Percentiles rank a stretch among this genome's conserved stretches.
These are phyloP conservation scores for Chlorella sorokiniana DNA, from an alignment of 139 green algal species.

Conservation along the genomic window DNA sequence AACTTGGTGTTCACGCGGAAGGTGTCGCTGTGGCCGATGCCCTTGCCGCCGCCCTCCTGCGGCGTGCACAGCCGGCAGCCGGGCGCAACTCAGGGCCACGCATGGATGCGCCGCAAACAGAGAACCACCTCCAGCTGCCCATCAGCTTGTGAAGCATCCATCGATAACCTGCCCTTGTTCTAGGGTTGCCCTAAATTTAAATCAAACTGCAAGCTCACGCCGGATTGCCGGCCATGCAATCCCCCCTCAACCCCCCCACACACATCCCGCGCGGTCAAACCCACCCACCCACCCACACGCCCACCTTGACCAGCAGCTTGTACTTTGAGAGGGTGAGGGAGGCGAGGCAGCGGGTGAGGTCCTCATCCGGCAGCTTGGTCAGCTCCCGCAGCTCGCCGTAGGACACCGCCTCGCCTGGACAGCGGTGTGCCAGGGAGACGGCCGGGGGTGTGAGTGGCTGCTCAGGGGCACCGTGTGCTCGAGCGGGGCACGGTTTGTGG, in stretches of 20 bases:
- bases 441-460: background rate
- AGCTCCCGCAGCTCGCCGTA: conserved; percentile 83
- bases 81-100: too few species aligned
- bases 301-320: conserved; percentile 87
- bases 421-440: background rate
- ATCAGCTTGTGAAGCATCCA: too few species aligned
- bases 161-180: too few species aligned
- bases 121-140: too few species aligned
- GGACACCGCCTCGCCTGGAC: conserved; percentile 54
- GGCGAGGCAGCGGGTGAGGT: conserved; percentile 85
- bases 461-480: background rate
- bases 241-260: background rate
- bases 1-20: conserved; percentile 93
- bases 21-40: conserved; percentile 78
- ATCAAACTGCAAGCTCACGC: too few species aligned
- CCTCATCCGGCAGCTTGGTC: conserved; percentile 87
- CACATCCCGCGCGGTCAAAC: background rate
- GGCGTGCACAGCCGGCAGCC: background rate
- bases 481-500: too few species aligned
- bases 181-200: too few species aligned
- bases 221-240: too few species aligned
- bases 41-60: conserved; percentile 10
- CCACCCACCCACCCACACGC: background rate
- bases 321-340: conserved; percentile 90
- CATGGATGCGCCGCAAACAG: too few species aligned